These are phyloP conservation scores for Geotrichum citri-aurantii DNA, from an alignment of 1,139 yeast species.

Conservation along the genomic window DNA sequence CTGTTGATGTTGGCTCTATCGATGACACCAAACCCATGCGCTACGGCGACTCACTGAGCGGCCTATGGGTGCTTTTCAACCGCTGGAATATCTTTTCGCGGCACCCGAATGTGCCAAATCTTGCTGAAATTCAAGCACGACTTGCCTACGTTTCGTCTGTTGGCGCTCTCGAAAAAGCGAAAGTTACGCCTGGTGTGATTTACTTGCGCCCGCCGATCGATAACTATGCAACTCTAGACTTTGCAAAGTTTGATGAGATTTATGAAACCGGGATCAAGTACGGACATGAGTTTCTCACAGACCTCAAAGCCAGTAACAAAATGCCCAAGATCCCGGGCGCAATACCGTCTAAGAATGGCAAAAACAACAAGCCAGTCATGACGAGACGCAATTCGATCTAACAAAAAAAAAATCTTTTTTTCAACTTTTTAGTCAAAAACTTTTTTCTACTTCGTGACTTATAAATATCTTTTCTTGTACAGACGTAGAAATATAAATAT, in stretches of 20 bases:
- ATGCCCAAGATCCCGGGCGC: slow-evolving; percentile 62
- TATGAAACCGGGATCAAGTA: slow-evolving; percentile 77
- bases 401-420: neutral
- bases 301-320: slow-evolving; percentile 48
- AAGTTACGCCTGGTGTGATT: slow-evolving; percentile 80
- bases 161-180: slow-evolving; percentile 83
- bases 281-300: slow-evolving; percentile 54
- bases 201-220: slow-evolving; percentile 94
- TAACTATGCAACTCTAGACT: slow-evolving; percentile 83
- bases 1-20: slow-evolving; percentile 93
- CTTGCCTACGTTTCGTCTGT: slow-evolving; percentile 94
- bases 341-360: slow-evolving; percentile 17
- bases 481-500: slow-evolving; percentile 7
- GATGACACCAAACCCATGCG: slow-evolving; percentile 88
- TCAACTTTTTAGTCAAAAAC: neutral
- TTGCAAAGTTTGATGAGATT: slow-evolving; percentile 86
- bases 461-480: neutral
- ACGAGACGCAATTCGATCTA: slow-evolving; percentile 6
- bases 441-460: slow-evolving; percentile 2
- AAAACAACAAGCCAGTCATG: neutral
- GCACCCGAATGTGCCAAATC: slow-evolving; percentile 84
- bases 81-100: slow-evolving; percentile 86
- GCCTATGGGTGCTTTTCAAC: slow-evolving; percentile 84
- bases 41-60: slow-evolving; percentile 90
- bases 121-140: slow-evolving; percentile 92